Base-by-base conservation (phyloP, 257 asterid species). In the Salvia rosmarinus region DNA sequence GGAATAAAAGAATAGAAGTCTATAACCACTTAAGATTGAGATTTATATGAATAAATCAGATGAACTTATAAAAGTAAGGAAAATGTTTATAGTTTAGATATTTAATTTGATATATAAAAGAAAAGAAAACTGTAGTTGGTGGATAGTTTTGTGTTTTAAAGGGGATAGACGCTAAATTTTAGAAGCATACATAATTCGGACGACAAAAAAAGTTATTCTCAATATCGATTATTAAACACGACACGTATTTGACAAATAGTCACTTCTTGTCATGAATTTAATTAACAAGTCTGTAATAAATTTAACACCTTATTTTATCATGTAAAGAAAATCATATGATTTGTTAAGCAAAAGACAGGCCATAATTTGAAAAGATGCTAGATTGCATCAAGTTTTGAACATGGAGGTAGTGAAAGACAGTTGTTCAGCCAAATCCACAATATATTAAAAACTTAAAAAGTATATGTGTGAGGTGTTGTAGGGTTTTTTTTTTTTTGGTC, bases 381-480 rank as follows among this genome's bases (percentile, higher is more conserved):
- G 23, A 57, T 47, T 44, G 60, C 50, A 55, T 25, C 51, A 75
- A 8, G 8, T 49, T 12, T 8, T 51, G 70, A 14, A 13, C 42
- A 25, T 52, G 64, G 62, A 40, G 44, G 40, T n/a, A 39, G 9
- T 56, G 47, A 56, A 54, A 39, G 75, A 67, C 75, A 57, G 52
- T 57, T 61, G 73, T 67, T 75, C 59, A 65, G 43, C 83, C 74
- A 78, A 83, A 78, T 58, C 80, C 80, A 72, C 77, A 20, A 68
- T 54, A 59, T 9, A 21, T 64, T 42, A 11, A 62, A 66, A 58
- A 49, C 6, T 17, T 37, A 37, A 5, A 43, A 55, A 42, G n/a
- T 10, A 9, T 55, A 20, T 21, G 7, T 61, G 40, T 16, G 13
- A 66, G 57, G 80, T 54, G 77, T 54, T 70, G 49, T 64, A 76